Evolutionary conservation across 371 early-diverging fungal genomes (phyloP), one percentile per base, ranked within the genome.

Genomic region (Zopfochytrium polystomum): DNA sequence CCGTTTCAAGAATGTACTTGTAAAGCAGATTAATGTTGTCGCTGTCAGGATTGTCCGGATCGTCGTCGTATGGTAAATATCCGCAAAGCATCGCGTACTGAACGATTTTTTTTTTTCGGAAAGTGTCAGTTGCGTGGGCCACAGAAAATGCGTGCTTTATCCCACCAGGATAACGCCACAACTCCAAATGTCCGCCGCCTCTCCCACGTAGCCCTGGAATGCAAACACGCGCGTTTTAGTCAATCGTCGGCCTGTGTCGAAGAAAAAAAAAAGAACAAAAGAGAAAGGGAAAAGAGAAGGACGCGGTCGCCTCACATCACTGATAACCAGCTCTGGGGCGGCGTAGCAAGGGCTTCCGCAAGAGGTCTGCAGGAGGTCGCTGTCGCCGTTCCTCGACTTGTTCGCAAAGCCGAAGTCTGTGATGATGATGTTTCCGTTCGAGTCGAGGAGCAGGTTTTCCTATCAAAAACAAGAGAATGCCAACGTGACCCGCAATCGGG

Each of bases 371-470:
- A 95, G 86, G 38, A 95, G 75, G 15, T 66, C 67, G 7, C 54
- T 30, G 33, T 62, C 55, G n/a, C n/a, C n/a, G n/a, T n/a, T n/a
- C n/a, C n/a, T n/a, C n/a, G n/a, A n/a, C 6, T 49, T 86, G 75
- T 98, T 99, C 23, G 96, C 95, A 69, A 99, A 95, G 3, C 99
- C 99, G 84, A 99, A 99, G 71, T 99, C 99, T 7, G 95, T 95
- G 63, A 99, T 91, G 60, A 94, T 87, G 34, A 98, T 86, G 73
- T 93, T 90, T 35, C 90, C 79, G 66, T 91, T 78, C 50, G 83
- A 77, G 76, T 93, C 93, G 49, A 94, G 75, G 45, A 95, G 74
- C 52, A 96, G 70, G 65, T 96, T 96, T 80, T 96, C 96, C 61
- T 60, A 22, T 26, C 11, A 7, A 26, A 1, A 18, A 15, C 9